Percentiles rank a stretch among this genome's conserved stretches.
phyloP scores from a whole-genome alignment of 2,329 filamentous ascomycete species.

The Escovopsis sp. region DNA sequence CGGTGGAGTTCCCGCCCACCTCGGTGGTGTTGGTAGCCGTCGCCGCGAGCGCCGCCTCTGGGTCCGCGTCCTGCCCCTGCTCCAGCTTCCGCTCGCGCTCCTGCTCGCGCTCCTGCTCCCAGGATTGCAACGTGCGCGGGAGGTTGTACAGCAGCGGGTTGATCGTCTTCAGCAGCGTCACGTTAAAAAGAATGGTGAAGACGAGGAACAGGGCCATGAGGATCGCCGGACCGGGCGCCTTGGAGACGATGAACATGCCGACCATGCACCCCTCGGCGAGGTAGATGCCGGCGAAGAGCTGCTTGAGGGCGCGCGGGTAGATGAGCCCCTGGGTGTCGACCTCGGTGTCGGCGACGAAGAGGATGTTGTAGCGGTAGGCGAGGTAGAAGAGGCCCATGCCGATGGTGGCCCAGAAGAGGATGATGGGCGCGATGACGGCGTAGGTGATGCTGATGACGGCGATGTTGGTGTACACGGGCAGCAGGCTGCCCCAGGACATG shows the following conservation, averaged over 20 bases:
- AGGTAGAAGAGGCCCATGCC: conserved; percentile 69
- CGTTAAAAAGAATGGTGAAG: conserved; percentile 62
- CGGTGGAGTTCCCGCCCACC: too few relatives aligned
- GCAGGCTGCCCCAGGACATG: conserved; percentile 62
- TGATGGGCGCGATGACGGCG: conserved; percentile 67
- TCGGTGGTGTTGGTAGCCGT: conserved; percentile 11
- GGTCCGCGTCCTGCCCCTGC: too few relatives aligned
- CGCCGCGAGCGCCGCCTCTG: conserved; percentile 16
- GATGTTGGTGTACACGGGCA: conserved; percentile 62
- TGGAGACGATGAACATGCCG: conserved; percentile 61
- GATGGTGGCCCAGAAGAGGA: conserved; percentile 64
- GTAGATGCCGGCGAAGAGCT: conserved; percentile 70
- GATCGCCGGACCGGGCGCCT: conserved; percentile 52
- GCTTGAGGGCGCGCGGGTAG: conserved; percentile 78
- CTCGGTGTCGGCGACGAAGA: conserved; percentile 64
- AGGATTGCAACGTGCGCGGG: conserved; percentile 42
- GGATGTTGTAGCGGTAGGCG: conserved; percentile 72
- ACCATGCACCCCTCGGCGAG: conserved; percentile 65
- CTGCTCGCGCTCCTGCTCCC: too few relatives aligned
- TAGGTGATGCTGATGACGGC: conserved; percentile 65
- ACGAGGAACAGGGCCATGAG: conserved; percentile 63
- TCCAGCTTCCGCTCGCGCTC: too few relatives aligned
- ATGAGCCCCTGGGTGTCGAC: conserved; percentile 81
- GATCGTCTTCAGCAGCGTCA: conserved; percentile 54
- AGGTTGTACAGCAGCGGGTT: conserved; percentile 57